These are phyloP conservation scores for Pholiota adiposa DNA, from an alignment of 1,284 basidiomycete species.

Conservation along the genomic window DNA sequence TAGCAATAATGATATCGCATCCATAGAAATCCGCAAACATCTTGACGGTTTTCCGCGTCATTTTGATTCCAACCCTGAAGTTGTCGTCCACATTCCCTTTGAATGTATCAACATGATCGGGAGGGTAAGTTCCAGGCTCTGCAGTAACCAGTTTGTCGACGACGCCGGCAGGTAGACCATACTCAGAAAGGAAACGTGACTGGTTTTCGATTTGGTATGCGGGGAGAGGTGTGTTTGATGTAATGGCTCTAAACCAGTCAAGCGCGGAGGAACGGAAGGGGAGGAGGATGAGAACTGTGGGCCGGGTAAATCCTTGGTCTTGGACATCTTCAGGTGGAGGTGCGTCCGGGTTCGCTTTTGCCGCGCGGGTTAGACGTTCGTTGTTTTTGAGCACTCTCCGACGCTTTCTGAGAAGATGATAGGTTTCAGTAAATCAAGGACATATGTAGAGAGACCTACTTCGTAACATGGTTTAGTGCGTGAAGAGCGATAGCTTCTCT, in stretches of 20 bases:
- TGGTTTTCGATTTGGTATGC: slow-evolving; percentile 85
- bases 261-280: slow-evolving; percentile 92
- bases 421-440: slow-evolving; percentile 11
- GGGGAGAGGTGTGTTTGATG: slow-evolving; percentile 67
- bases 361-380: slow-evolving; percentile 77
- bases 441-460: slow-evolving; percentile 49
- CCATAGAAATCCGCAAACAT: slow-evolving; percentile 90
- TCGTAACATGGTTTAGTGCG: slow-evolving; percentile 83
- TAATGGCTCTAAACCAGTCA: slow-evolving; percentile 75
- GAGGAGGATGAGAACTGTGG: slow-evolving; percentile 89
- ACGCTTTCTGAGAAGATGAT: slow-evolving; percentile 73
- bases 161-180: slow-evolving; percentile 78
- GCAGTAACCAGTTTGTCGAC: slow-evolving; percentile 83
- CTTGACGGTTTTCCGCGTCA: slow-evolving; percentile 89
- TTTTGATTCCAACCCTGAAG: slow-evolving; percentile 91
- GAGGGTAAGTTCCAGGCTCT: slow-evolving; percentile 79
- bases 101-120: slow-evolving; percentile 93
- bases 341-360: slow-evolving; percentile 53
- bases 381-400: slow-evolving; percentile 93
- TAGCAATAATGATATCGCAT: slow-evolving; percentile 91
- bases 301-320: slow-evolving; percentile 98
- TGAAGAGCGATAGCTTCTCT: slow-evolving; percentile 78
- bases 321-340: slow-evolving; percentile 76
- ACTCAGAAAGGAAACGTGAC: slow-evolving; percentile 83
- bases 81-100: slow-evolving; percentile 97